phyloP scores from a whole-genome alignment of 805 yeast genomes.

The Cyberlindnera veronae region DNA sequence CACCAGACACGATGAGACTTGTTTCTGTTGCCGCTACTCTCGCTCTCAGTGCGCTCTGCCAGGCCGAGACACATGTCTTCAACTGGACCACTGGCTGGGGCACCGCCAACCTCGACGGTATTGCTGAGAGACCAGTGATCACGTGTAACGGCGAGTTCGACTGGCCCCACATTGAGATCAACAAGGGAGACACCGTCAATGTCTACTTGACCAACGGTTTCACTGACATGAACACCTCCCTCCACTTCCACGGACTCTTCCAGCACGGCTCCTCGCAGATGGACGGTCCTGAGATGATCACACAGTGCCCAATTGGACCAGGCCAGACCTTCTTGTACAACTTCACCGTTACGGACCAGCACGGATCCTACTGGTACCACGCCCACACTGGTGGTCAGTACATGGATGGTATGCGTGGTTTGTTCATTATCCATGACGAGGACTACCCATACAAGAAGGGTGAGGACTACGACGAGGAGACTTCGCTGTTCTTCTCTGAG shows the following conservation, averaged over 20 bases:
- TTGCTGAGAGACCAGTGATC: slow-evolving; percentile 37
- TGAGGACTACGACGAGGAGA: slow-evolving; percentile 73
- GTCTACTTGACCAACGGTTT: slow-evolving; percentile 76
- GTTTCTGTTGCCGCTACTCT: no score
- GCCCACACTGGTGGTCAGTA: slow-evolving; percentile 89
- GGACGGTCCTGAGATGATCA: slow-evolving; percentile 90
- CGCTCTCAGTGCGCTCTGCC: no score
- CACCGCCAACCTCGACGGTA: slow-evolving; percentile 37
- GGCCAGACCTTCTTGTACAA: slow-evolving; percentile 74
- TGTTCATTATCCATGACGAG: slow-evolving; percentile 63
- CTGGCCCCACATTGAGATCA: slow-evolving; percentile 77
- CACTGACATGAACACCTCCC: slow-evolving; percentile 58
- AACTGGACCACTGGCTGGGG: slow-evolving; percentile 67
- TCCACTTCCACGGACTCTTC: slow-evolving; percentile 92
- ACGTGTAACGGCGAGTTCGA: slow-evolving; percentile 60
- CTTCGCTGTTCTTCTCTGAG: slow-evolving; percentile 65
- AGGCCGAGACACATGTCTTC: slow-evolving; percentile 53
- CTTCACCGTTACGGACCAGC: slow-evolving; percentile 78
- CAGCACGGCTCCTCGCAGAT: slow-evolving; percentile 63
- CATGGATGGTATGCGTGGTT: slow-evolving; percentile 89
- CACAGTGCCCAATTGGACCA: slow-evolving; percentile 91
- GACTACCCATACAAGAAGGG: slow-evolving; percentile 48
- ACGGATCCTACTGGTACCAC: slow-evolving; percentile 96
- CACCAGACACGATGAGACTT: no score
- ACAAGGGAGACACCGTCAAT: slow-evolving; percentile 74